These are phyloP conservation scores for Neurospora crassa DNA, from an alignment of 2,329 filamentous ascomycete genomes.

Conservation along the genomic window DNA sequence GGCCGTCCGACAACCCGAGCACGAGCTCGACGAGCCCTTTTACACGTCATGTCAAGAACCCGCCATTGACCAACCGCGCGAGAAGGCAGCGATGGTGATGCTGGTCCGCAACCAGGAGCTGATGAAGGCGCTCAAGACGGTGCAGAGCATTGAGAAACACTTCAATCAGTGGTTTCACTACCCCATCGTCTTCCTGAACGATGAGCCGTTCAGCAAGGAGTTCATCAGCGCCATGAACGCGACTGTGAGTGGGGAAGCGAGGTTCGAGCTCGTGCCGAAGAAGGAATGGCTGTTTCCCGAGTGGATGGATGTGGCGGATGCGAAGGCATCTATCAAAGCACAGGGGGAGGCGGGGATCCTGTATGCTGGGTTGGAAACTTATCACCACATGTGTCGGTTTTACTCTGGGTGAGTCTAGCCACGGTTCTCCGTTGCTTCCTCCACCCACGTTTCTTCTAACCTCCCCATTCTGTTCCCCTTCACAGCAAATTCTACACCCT, in stretches of 20 bases:
- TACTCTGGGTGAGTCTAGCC: constrained; percentile 31
- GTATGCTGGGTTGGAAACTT: constrained; percentile 31
- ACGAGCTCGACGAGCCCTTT: constrained; percentile 31
- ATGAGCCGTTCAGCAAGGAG: constrained; percentile 30
- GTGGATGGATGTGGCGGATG: constrained; percentile 17
- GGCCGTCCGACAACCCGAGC: constrained; percentile 24
- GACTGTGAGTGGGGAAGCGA: constrained; percentile 26
- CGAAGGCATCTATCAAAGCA: constrained; percentile 15
- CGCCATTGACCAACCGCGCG: constrained; percentile 24
- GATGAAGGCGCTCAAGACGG: constrained; percentile 27
- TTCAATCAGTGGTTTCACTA: constrained; percentile 40
- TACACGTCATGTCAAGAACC: constrained; percentile 30
- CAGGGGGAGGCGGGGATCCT: constrained; percentile 23
- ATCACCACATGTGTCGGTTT: constrained; percentile 30
- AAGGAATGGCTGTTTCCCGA: constrained; percentile 32
- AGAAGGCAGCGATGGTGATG: constrained; percentile 37
- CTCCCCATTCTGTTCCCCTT: background rate
- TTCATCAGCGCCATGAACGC: constrained; percentile 29
- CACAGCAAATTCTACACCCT: constrained; percentile 32
- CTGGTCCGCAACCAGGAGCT: constrained; percentile 36
- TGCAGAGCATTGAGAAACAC: constrained; percentile 31
- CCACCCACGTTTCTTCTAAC: background rate
- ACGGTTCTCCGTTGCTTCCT: no score
- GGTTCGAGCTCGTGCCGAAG: constrained; percentile 32
- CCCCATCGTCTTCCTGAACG: constrained; percentile 36